Evolutionary conservation across 2,329 filamentous ascomycete genomes (phyloP), one percentile per base, ranked within the genome.

Genomic region (Nannizziopsis arthrosporioides): DNA sequence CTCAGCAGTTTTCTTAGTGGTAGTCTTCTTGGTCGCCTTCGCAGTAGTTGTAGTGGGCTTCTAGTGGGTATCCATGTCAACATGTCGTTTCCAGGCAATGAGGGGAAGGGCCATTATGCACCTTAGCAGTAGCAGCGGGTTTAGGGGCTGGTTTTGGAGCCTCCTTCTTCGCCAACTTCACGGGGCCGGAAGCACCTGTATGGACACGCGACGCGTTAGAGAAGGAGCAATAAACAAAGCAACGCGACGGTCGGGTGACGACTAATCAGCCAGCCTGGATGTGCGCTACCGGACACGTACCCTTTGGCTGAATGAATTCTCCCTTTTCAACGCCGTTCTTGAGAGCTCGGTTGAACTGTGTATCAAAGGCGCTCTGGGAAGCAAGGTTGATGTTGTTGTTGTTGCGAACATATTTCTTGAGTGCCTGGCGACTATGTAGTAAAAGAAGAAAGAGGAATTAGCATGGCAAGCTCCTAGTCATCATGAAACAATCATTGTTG

Each of bases 81-180:
- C 35, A 47, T 15, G 5, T 37, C 9, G 6, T 7, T 15, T 11
- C 36, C 10, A 27, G 32, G 14, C 22, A 11, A 31, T n/a, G 19
- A 19, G 12, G 12, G 42, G 14, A 27, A 8, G 14, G 19, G 17
- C 12, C 14, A 19, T 27, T 5, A 38, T 9, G 34, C 42, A 53
- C 51, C 51, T 59, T 59, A 14, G 54, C 53, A 47, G 68, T 59
- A 43, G 65, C 60, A 54, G 60, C 59, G 35, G 63, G 44, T 56
- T 75, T 68, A 31, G 62, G 55, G 51, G 67, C 65, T 47, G 71
- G 65, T 66, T 74, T 67, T 54, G 60, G 60, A 47, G 63, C 49
- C 48, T 77, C 75, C 74, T 87, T 88, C 81, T 90, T 90, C 51
- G 83, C 84, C 52, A 94, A 82, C 82, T 94, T 94, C 69, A 92